Conservation (phyloP, 2,329 filamentous ascomycete species). For the Teratosphaeria nubilosa region DNA sequence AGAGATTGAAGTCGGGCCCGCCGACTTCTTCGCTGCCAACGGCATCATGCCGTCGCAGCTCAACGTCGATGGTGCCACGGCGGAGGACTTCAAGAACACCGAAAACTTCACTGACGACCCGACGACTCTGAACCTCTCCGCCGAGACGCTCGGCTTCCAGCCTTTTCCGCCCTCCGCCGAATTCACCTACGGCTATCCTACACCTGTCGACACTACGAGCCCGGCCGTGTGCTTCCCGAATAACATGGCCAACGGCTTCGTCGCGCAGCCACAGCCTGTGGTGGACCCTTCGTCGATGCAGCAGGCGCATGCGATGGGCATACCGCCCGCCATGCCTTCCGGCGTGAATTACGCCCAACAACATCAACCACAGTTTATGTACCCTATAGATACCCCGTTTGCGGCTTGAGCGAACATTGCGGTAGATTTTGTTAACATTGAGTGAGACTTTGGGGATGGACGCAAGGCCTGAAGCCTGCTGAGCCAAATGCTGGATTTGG, state of each 20-base stretch:
- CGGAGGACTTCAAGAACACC: not conserved
- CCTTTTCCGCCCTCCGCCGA: conserved; percentile 5
- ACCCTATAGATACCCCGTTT: conserved; percentile 2
- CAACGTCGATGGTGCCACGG: not conserved
- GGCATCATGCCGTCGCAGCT: not conserved
- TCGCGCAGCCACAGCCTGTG: not conserved
- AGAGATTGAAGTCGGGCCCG: conserved; percentile 37
- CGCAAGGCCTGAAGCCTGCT: not conserved
- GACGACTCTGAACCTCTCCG: conserved; percentile 4
- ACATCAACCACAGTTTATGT: not conserved
- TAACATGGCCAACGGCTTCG: not conserved
- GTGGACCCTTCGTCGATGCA: not conserved
- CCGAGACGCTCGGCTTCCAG: conserved; percentile 7
- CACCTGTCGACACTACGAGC: conserved; percentile 2
- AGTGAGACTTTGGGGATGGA: too few relatives aligned
- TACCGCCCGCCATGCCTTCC: not conserved
- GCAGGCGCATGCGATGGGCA: not conserved
- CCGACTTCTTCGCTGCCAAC: not conserved
- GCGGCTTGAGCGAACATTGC: not conserved
- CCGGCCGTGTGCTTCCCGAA: not conserved
- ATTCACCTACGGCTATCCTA: conserved; percentile 13
- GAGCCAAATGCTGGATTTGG: not conserved
- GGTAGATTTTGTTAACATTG: not conserved
- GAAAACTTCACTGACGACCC: conserved; percentile 2
- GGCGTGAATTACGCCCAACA: not conserved